Evolutionary conservation across 2,329 filamentous ascomycete genomes (phyloP), one percentile per base, ranked within the genome.

Genomic region (Emericellopsis atlantica): DNA sequence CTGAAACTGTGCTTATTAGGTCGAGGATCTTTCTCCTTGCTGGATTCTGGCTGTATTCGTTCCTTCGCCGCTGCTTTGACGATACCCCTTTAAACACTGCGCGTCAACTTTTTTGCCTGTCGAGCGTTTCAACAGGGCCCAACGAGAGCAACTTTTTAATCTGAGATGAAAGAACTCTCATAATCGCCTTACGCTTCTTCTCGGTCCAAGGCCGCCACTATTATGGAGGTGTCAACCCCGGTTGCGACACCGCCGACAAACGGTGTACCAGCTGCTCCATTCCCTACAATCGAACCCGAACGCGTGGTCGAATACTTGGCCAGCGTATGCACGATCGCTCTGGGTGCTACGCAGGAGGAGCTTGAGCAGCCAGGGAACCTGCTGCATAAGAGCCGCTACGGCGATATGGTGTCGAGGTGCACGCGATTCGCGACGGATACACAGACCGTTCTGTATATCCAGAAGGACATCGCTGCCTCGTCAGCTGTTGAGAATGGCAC

Each of bases 401-500:
- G 72, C 41, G 90, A 96, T 52, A 95, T 92, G 6, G 66, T 94
- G 43, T 80, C 88, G 57, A 77, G 87, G 66, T 95, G 90, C 62
- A 79, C 79, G 49, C 82, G 89, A 53, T 96, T 96, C 62, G 88
- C 88, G 44, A 79, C 80, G 46, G 93, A 98, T 62, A 73, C 83
- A 44, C 87, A 95, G 64, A 79, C 82, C 46, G 87, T 84, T 42
- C 69, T 98, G 47, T 96, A 96, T 63, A 81, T 95, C 47, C 84
- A 92, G 58, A 95, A 95, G 64, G 86, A 90, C 56, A 57, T 81
- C 48, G 64, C 74, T 40, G 66, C 71, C 47, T 68, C 69, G 11
- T 67, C 73, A 38, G 60, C 71, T 42, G 54, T 66, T 33, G 65
- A 72, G 43, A 70, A 76, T 47, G 72, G 66, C 36, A 51, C 61